A percentile compares a stretch with the other conserved stretches of the same genome.
Evolutionary conservation across 1,139 yeast genomes (phyloP).

Genomic region (Diutina pseudorugosa): DNA sequence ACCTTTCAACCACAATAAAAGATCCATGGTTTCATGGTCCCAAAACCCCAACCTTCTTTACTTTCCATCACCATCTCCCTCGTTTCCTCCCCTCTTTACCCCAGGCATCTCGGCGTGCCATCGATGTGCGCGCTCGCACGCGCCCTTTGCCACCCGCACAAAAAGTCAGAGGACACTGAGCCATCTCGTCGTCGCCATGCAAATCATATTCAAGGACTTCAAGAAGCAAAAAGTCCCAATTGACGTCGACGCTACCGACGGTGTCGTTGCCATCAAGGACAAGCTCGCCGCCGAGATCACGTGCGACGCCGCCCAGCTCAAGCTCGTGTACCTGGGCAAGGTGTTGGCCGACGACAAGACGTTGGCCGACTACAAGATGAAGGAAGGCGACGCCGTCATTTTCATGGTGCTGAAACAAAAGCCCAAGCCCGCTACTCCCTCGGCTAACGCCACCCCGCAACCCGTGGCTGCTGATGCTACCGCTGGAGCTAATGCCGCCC

Average conservation of each 20-base stretch:
- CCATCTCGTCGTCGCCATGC: slow-evolving; percentile 32
- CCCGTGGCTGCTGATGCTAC: slow-evolving; percentile 6
- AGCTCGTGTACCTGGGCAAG: slow-evolving; percentile 86
- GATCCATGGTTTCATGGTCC: too few species aligned
- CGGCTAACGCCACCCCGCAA: slow-evolving; percentile 11
- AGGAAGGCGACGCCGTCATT: slow-evolving; percentile 83
- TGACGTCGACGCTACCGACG: slow-evolving; percentile 59
- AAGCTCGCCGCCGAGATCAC: slow-evolving; percentile 57
- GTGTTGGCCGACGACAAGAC: slow-evolving; percentile 78
- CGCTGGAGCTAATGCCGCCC: slow-evolving; percentile 6
- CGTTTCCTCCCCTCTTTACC: not conserved
- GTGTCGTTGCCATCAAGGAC: slow-evolving; percentile 64
- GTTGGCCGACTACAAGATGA: slow-evolving; percentile 60
- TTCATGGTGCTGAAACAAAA: slow-evolving; percentile 68
- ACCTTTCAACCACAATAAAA: too few species aligned
- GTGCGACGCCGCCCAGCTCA: slow-evolving; percentile 66
- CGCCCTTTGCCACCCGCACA: not conserved
- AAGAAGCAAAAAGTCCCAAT: slow-evolving; percentile 80
- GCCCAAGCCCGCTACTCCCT: slow-evolving; percentile 11
- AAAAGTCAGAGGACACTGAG: not conserved
- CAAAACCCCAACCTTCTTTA: too few species aligned
- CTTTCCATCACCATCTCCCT: not conserved
- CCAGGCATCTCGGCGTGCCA: not conserved
- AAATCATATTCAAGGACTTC: slow-evolving; percentile 78
- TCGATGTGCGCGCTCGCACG: not conserved